A percentile compares a stretch with the other conserved stretches of the same genome.
Conservation (phyloP, 2,329 filamentous ascomycete genomes). For the Neonectria ditissima region DNA sequence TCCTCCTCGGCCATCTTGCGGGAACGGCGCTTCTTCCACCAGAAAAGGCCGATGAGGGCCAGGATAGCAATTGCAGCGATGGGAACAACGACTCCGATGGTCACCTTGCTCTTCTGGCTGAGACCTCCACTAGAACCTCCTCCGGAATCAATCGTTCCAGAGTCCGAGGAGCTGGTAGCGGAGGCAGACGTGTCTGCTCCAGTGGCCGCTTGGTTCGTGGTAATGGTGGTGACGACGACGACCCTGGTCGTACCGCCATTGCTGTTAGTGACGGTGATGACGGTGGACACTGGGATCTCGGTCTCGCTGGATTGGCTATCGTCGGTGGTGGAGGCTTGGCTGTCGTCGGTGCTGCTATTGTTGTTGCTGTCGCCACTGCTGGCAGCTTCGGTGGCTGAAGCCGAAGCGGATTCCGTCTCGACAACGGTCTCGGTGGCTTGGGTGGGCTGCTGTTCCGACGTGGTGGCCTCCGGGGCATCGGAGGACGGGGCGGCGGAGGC, state of each 20-base stretch:
- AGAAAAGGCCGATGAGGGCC: conserved; percentile 79
- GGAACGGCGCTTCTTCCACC: conserved; percentile 91
- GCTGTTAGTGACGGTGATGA: conserved; percentile 43
- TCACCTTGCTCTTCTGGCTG: conserved; percentile 77
- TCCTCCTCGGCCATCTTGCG: conserved; percentile 87
- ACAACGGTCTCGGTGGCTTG: background rate
- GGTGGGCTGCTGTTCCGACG: conserved; percentile 12
- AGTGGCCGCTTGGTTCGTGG: conserved; percentile 30
- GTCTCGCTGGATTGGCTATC: conserved; percentile 11
- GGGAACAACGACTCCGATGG: conserved; percentile 92
- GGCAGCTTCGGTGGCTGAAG: conserved; percentile 13
- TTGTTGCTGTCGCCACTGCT: conserved; percentile 26
- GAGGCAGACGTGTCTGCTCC: conserved; percentile 32
- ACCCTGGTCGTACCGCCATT: conserved; percentile 39
- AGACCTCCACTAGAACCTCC: conserved; percentile 59
- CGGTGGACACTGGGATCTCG: conserved; percentile 35
- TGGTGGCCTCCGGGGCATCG: conserved; percentile 6
- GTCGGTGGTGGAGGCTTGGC: conserved; percentile 28
- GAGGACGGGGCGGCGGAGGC: conserved; percentile 25
- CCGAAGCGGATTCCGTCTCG: background rate
- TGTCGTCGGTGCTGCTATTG: conserved; percentile 19
- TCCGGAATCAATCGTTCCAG: conserved; percentile 46
- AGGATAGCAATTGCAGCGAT: conserved; percentile 89
- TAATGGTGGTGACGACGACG: conserved; percentile 45
- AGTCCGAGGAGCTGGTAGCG: conserved; percentile 43